Conservation (phyloP, 2,329 filamentous ascomycete genomes). For the Aspergillus arachidicola region DNA sequence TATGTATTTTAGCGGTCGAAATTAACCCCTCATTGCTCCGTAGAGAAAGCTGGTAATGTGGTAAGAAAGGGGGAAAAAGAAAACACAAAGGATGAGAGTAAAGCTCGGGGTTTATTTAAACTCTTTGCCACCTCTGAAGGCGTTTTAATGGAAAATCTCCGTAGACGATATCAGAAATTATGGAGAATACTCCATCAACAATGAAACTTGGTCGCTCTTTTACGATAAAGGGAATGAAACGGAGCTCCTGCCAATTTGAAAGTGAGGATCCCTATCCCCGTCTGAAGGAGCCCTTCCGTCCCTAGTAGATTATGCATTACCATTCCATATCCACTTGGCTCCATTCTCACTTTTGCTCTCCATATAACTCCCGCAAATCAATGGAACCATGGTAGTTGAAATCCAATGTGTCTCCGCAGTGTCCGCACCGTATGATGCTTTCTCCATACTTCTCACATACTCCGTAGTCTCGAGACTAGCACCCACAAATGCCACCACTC, state of each 20-base stretch:
- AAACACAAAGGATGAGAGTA: not conserved
- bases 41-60: not conserved
- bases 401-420: conserved; percentile 6
- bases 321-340: conserved; percentile 3
- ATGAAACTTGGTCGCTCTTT: not conserved
- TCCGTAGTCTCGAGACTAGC: not conserved
- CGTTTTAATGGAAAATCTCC: conserved; percentile 5
- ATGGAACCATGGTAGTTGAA: conserved; percentile 13
- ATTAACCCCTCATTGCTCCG: not conserved
- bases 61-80: not conserved
- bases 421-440: conserved; percentile 16
- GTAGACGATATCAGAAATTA: conserved; percentile 1
- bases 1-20: not conserved
- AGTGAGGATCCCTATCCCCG: not conserved
- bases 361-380: not conserved
- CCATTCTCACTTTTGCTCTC: not conserved
- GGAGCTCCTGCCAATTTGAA: not conserved
- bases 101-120: conserved; percentile 7
- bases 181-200: not conserved
- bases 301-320: not conserved
- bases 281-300: not conserved
- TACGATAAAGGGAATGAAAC: not conserved
- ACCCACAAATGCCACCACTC: not conserved
- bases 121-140: conserved; percentile 1
- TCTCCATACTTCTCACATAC: not conserved